phyloP scores from a whole-genome alignment of 202 grass and related monocot genomes.

The Elaeis oleifera region DNA sequence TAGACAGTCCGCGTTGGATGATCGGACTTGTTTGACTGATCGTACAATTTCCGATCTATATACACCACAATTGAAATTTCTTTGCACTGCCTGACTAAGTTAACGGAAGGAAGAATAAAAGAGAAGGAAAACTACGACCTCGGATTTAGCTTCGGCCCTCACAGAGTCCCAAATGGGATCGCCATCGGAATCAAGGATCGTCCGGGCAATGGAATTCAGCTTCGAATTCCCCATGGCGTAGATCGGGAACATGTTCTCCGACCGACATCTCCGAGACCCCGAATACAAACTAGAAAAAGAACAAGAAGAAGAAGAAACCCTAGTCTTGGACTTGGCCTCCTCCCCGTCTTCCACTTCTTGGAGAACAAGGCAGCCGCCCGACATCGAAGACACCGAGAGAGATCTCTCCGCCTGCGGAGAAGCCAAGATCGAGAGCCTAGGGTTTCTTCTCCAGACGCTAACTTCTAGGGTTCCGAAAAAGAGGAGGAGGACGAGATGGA shows the following conservation, averaged over 20 bases:
- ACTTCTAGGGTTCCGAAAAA: too few relatives aligned
- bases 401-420: too few relatives aligned
- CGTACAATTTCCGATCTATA: too few relatives aligned
- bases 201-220: slow-evolving; percentile 37
- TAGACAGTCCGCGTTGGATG: too few relatives aligned
- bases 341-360: slow-evolving; percentile 48
- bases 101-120: too few relatives aligned
- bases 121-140: slow-evolving; percentile 35
- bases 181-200: slow-evolving; percentile 45
- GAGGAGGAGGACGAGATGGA: too few relatives aligned
- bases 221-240: slow-evolving; percentile 68
- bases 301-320: slow-evolving; percentile 3
- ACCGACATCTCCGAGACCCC: slow-evolving; percentile 22
- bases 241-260: slow-evolving; percentile 15
- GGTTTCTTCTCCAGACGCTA: too few relatives aligned
- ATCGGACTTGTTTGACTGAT: too few relatives aligned
- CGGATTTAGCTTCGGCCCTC: slow-evolving; percentile 68
- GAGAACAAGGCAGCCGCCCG: slow-evolving; percentile 65
- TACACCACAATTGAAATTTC: too few relatives aligned
- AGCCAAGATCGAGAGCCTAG: too few relatives aligned
- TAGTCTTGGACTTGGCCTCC: slow-evolving; percentile 28
- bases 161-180: slow-evolving; percentile 93
- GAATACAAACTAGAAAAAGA: slow-evolving; percentile 23
- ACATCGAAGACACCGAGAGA: slow-evolving; percentile 18
- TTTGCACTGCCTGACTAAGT: too few relatives aligned